These are phyloP conservation scores for Podaxis carcinomalis DNA, from an alignment of 768 basidiomycete genomes.

Conservation along the genomic window DNA sequence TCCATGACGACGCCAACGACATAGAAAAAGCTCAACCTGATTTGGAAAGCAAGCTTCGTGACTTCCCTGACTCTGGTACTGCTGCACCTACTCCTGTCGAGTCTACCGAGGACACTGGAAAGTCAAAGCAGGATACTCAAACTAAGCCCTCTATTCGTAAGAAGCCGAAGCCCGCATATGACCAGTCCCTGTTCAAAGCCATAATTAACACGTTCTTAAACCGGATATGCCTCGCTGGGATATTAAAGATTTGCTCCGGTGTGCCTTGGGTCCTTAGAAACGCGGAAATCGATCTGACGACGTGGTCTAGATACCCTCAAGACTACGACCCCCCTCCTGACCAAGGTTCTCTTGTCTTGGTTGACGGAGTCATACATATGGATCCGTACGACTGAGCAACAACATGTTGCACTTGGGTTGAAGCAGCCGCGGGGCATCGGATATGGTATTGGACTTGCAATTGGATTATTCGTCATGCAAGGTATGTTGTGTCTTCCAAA, in stretches of 20 bases:
- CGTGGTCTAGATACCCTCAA: constrained; percentile 35
- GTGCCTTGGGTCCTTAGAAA: constrained; percentile 4
- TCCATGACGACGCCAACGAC: constrained; percentile 1
- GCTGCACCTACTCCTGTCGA: constrained; percentile 9
- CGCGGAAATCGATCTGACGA: neutral
- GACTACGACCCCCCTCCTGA: constrained; percentile 53
- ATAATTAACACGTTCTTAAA: constrained; percentile 41
- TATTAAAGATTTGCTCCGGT: constrained; percentile 45
- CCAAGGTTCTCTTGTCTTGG: constrained; percentile 57
- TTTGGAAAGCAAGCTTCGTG: neutral
- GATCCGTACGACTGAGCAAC: constrained; percentile 29
- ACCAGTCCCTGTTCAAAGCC: constrained; percentile 47
- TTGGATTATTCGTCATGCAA: constrained; percentile 60
- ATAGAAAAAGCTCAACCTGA: constrained; percentile 9
- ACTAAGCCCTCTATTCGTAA: neutral
- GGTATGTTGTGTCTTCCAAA: constrained; percentile 24
- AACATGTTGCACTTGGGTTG: constrained; percentile 28
- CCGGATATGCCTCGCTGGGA: constrained; percentile 43
- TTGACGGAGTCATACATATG: constrained; percentile 45
- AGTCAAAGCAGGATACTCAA: neutral
- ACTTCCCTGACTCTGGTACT: neutral
- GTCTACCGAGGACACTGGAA: neutral
- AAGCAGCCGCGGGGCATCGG: constrained; percentile 46
- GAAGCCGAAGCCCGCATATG: constrained; percentile 26
- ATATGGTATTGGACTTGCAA: constrained; percentile 57